A percentile compares a stretch with the other conserved stretches of the same genome.
Evolutionary conservation across 805 yeast species (phyloP).

Genomic region (Starmera pachycereana): DNA sequence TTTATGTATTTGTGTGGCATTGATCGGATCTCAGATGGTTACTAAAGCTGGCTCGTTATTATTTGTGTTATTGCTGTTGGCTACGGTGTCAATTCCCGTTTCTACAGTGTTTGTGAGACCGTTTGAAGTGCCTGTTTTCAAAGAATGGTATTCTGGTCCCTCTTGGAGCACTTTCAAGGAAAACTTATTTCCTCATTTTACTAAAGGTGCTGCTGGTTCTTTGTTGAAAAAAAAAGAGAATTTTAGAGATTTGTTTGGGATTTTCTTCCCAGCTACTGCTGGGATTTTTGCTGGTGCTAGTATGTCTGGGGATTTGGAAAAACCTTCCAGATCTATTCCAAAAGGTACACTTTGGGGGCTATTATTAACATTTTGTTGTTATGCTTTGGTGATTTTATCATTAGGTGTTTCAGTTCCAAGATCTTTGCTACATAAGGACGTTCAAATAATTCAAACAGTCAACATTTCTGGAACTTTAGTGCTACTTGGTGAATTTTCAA

Average conservation of each 20-base stretch:
- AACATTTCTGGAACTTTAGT: conserved; percentile 59
- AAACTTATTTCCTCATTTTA: conserved; percentile 72
- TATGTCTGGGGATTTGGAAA: conserved; percentile 88
- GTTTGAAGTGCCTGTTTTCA: conserved; percentile 41
- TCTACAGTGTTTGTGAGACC: conserved; percentile 62
- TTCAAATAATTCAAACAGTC: conserved; percentile 78
- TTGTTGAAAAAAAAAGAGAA: conserved; percentile 52
- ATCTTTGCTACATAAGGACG: conserved; percentile 62
- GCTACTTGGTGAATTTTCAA: conserved; percentile 82
- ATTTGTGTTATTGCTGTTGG: conserved; percentile 52
- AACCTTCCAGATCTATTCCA: conserved; percentile 86
- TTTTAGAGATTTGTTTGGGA: conserved; percentile 81
- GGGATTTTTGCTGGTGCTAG: conserved; percentile 98
- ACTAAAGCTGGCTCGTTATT: conserved; percentile 73
- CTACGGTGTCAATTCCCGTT: conserved; percentile 75
- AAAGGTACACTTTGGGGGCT: conserved; percentile 88
- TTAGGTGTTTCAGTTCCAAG: conserved; percentile 79
- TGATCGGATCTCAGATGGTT: conserved; percentile 73
- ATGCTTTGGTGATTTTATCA: conserved; percentile 69
- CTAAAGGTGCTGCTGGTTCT: conserved; percentile 90
- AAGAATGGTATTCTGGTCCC: conserved; percentile 57
- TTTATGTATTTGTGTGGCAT: conserved; percentile 62
- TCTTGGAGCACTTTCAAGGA: conserved; percentile 53
- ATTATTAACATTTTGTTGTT: conserved; percentile 63
- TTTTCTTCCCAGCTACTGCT: conserved; percentile 96